Evolutionary conservation across 2,329 filamentous ascomycete species (phyloP), one percentile per base, ranked within the genome.

Genomic region (Arthrobotrys entomopaga): DNA sequence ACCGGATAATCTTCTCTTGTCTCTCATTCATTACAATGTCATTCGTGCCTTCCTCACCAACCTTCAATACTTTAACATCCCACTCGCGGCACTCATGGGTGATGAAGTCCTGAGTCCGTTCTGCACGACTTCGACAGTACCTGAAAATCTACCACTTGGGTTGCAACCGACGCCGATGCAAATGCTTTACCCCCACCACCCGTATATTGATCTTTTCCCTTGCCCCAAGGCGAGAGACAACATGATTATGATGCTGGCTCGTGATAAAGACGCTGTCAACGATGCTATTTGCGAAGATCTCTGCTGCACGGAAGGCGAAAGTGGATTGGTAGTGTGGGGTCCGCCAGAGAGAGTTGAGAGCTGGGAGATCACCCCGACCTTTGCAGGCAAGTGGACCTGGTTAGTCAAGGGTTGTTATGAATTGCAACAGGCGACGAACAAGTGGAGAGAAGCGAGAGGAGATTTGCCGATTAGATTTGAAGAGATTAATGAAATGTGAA

Each of bases 341-440:
- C 69, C 69, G 10, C 69, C 69, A 42, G 69, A 73, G 48, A 54
- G 69, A 19, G 58, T 73, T n/a, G 69, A 73, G 42, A 73, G 69
- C 24, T 73, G 69, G 69, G 69, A 73, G 61, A 66, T 73, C 38
- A 66, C 69, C 1, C 61, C 61, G 7, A 59, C 24, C 34, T 81
- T 6, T 85, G 88, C 43, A 86, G 89, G 75, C 83, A 89, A 15
- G 81, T 89, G 2, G 87, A 88, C 78, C 80, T 88, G 0, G 77
- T 84, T 0, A 82, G 85, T 75, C 86, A 88, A 78, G 83, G 82
- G 24, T 1, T 73, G 69, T 43, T 34, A 46, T 19, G 69, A 73
- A 13, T 49, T 73, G 49, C 69, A 73, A 22, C 34, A 49, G 42
- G 69, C 69, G 24, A 73, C 69, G 26, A 73, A 73, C 29, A 65